A percentile compares a stretch with the other conserved stretches of the same genome.
Evolutionary conservation across 805 yeast species (phyloP).

Genomic region (Myxozyma kluyveri): DNA sequence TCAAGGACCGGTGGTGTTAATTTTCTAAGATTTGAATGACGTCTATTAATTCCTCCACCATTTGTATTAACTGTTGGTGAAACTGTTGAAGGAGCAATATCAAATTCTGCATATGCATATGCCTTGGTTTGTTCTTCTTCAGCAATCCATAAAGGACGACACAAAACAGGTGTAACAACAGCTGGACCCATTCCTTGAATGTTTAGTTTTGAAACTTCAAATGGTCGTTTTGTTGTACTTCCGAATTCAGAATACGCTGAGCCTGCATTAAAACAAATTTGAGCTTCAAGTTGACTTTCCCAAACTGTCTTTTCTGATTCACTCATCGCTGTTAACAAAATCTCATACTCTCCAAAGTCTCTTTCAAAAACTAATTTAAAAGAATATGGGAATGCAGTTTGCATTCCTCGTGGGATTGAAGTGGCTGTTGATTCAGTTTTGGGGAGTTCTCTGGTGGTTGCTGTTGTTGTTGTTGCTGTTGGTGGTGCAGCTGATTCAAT

Average conservation of each 20-base stretch:
- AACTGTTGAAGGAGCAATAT: background rate
- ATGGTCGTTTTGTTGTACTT: background rate
- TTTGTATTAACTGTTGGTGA: background rate
- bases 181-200: conserved; percentile 10
- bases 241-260: conserved; percentile 8
- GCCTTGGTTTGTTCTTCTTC: background rate
- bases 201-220: conserved; percentile 4
- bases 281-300: conserved; percentile 12
- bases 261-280: conserved; percentile 16
- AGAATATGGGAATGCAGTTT: conserved; percentile 9
- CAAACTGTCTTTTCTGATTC: conserved; percentile 19
- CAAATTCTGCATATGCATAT: background rate
- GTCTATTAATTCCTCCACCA: background rate
- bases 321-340: conserved; percentile 24
- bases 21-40: too few relatives aligned
- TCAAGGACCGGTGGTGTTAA: too few relatives aligned
- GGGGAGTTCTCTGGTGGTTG: background rate
- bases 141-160: conserved; percentile 13
- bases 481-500: conserved; percentile 2
- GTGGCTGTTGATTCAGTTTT: background rate
- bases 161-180: conserved; percentile 1
- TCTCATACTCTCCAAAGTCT: conserved; percentile 20
- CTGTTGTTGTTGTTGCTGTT: conserved; percentile 3
- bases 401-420: conserved; percentile 21
- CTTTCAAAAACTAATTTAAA: conserved; percentile 26